phyloP scores from a whole-genome alignment of 169 alveolate genomes.

The Miamiensis avidus region DNA sequence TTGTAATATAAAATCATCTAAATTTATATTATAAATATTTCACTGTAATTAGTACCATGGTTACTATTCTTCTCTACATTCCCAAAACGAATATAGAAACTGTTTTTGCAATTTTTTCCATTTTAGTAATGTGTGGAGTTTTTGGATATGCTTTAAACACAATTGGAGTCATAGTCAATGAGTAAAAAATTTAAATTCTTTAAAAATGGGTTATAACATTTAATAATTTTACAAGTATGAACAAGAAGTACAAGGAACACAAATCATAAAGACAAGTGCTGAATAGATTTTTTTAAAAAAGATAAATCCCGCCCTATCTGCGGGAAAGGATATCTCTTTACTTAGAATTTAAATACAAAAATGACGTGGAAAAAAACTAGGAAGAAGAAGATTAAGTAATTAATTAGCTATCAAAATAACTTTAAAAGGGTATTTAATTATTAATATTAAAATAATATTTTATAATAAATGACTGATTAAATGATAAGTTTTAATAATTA shows the following conservation, averaged over 20 bases:
- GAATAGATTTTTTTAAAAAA: background rate
- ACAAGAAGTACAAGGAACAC: background rate
- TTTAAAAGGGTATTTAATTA: background rate
- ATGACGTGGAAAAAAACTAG: background rate
- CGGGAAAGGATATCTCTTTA: background rate
- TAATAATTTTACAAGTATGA: background rate
- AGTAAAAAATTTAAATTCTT: background rate
- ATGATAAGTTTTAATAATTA: no score
- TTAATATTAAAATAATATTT: no score
- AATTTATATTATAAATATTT: no score
- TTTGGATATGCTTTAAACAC: background rate
- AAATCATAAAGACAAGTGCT: background rate
- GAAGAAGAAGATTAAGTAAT: background rate
- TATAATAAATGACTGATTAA: no score
- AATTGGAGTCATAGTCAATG: background rate
- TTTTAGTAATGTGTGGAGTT: background rate
- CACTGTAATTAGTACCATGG: background rate
- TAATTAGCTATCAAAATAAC: background rate
- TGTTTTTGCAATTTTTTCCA: background rate
- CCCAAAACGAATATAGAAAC: background rate
- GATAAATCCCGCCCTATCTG: background rate
- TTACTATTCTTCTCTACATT: background rate
- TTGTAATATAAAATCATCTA: no score
- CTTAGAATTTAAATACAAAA: background rate
- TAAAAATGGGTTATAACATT: no score